Evolutionary conservation across 177 flowering plant genomes (phyloP).

Genomic region (Vitis hybrid): DNA sequence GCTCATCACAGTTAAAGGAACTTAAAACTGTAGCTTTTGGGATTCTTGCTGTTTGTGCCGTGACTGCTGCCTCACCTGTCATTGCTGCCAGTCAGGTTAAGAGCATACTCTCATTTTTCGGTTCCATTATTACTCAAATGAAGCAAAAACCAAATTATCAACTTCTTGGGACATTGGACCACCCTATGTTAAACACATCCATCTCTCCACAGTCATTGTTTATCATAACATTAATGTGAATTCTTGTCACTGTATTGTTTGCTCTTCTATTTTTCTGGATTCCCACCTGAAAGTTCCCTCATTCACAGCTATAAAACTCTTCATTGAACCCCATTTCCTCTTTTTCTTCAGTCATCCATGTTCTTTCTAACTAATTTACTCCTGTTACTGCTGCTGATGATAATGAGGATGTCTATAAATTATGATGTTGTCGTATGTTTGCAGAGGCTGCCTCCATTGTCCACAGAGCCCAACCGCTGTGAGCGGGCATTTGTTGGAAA

Average conservation of each 20-base stretch:
- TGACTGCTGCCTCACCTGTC: constrained; percentile 73
- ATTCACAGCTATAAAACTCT: too few relatives aligned
- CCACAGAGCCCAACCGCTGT: constrained; percentile 87
- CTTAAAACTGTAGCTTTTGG: constrained; percentile 68
- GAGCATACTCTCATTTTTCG: background rate
- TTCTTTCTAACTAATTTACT: background rate
- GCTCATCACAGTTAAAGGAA: constrained; percentile 32
- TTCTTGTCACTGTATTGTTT: too few relatives aligned
- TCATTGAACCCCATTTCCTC: too few relatives aligned
- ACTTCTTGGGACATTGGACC: too few relatives aligned
- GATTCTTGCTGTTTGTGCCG: constrained; percentile 73
- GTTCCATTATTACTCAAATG: background rate
- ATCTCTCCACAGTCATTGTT: too few relatives aligned
- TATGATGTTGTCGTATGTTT: constrained; percentile 8
- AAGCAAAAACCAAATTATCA: background rate
- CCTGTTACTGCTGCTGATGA: background rate
- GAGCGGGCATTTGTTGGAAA: constrained; percentile 92
- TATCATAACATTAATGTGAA: too few relatives aligned
- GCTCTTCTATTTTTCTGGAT: too few relatives aligned
- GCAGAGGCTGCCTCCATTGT: constrained; percentile 91
- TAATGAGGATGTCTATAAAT: background rate
- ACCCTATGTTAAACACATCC: too few relatives aligned
- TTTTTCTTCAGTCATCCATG: too few relatives aligned
- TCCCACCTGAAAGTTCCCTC: too few relatives aligned
- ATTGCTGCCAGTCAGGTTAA: constrained; percentile 79